phyloP scores from a whole-genome alignment of 2,329 filamentous ascomycete genomes.

The Ceratocystis alfenasii region DNA sequence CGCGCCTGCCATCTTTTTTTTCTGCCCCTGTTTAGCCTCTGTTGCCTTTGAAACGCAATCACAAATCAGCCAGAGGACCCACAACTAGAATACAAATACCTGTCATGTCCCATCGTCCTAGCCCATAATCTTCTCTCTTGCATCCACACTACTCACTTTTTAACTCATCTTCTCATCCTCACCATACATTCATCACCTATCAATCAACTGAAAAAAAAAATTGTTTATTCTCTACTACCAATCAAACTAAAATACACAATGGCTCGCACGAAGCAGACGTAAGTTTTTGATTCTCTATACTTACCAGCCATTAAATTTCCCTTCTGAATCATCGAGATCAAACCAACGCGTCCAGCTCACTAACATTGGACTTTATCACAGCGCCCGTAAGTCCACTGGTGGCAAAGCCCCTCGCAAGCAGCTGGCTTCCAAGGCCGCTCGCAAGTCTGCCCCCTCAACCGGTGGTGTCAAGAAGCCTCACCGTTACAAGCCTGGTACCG shows the following conservation, averaged over 20 bases:
- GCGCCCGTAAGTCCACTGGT: constrained; percentile 63
- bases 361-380: constrained; percentile 5
- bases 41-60: constrained; percentile 16
- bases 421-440: constrained; percentile 97
- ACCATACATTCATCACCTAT: constrained; percentile 26
- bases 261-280: constrained; percentile 54
- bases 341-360: background rate
- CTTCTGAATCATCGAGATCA: background rate
- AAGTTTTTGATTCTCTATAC: constrained; percentile 11
- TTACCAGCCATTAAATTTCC: constrained; percentile 28
- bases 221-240: constrained; percentile 27
- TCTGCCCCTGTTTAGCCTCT: background rate
- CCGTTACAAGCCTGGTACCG: constrained; percentile 80
- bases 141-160: constrained; percentile 30
- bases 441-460: constrained; percentile 95
- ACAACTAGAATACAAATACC: constrained; percentile 28
- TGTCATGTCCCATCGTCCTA: background rate
- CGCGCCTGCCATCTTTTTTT: constrained; percentile 2
- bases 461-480: constrained; percentile 96
- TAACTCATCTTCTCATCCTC: constrained; percentile 23
- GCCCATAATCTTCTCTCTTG: constrained; percentile 30
- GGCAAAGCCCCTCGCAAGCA: constrained; percentile 82
- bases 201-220: constrained; percentile 28
- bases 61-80: constrained; percentile 25
- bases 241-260: constrained; percentile 35